phyloP scores from a whole-genome alignment of 306 rosid genomes.

The Lotus japonicus region DNA sequence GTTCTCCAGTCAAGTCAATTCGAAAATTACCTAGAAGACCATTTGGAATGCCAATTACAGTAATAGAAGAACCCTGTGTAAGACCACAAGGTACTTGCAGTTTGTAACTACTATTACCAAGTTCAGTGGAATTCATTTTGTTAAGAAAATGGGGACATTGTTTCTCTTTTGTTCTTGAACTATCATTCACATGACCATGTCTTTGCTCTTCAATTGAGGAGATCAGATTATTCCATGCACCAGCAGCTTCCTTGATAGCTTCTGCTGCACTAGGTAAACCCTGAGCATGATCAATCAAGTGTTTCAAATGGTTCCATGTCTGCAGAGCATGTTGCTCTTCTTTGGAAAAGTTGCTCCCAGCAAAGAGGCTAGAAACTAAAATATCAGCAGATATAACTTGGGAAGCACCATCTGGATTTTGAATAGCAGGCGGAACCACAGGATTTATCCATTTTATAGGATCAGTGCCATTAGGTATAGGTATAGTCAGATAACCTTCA shows the following conservation, averaged over 20 bases:
- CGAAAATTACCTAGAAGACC: slow-evolving; percentile 87
- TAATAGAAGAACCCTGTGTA: slow-evolving; percentile 93
- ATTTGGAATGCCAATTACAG: slow-evolving; percentile 78
- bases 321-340: slow-evolving; percentile 60
- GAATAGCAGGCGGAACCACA: slow-evolving; percentile 51
- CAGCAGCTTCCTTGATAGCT: slow-evolving; percentile 90
- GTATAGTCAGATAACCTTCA: slow-evolving; percentile 43
- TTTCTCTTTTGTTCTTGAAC: slow-evolving; percentile 65
- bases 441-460: slow-evolving; percentile 81
- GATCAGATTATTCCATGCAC: slow-evolving; percentile 74
- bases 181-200: slow-evolving; percentile 50
- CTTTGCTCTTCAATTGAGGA: slow-evolving; percentile 58
- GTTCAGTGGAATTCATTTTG: slow-evolving; percentile 63
- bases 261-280: slow-evolving; percentile 88
- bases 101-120: slow-evolving; percentile 46
- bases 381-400: slow-evolving; percentile 59
- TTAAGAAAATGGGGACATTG: slow-evolving; percentile 93
- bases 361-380: slow-evolving; percentile 57
- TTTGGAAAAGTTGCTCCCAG: slow-evolving; percentile 51
- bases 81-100: slow-evolving; percentile 87
- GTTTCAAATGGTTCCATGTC: slow-evolving; percentile 78
- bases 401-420: slow-evolving; percentile 55
- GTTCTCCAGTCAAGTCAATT: slow-evolving; percentile 84
- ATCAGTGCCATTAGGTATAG: slow-evolving; percentile 42
- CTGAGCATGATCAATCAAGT: slow-evolving; percentile 57